Base-by-base conservation (phyloP, 768 basidiomycete species). In the Grammothele lineata region DNA sequence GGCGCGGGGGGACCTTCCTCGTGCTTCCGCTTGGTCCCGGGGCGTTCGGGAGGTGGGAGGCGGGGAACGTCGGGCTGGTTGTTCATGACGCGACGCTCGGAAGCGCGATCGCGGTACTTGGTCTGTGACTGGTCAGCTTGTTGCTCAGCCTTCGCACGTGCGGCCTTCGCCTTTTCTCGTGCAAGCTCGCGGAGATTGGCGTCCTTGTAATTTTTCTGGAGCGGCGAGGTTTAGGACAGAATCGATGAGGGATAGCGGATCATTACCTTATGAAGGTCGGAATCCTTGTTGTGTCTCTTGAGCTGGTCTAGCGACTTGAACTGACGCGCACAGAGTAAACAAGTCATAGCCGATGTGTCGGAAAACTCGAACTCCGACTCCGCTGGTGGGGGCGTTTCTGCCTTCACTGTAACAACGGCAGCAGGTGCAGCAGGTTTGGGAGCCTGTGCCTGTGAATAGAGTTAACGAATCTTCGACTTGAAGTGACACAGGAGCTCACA, bases 101-200 rank as follows among this genome's bases (percentile, higher is more conserved):
- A 87, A 1, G 96, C 96, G 21, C 96, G 85, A 65, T 99, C 96
- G 30, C 94, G 84, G 67, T 99, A 98, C 63, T 92, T 92, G 2
- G 91, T 85, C 53, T 77, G 76, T 21, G 54, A 45, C 21, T 55
- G 54, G 19, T 59, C 48, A 12, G 80, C 77, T 34, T 66, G 61
- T 2, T 57, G 22, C 22, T 60, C 48, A 12, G 80, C 77, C 35
- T 66, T 62, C 3, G 57, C 23, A 37, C 63, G 70, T 3, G 69
- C 64, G 7, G 72, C 73, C 18, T 65, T 59, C 11, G 74, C 74
- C 61, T 91, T 88, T 54, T 85, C 80, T 2, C 78, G 78, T 5
- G 90, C 89, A 19, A 83, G 63, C 12, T 92, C 87, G 54, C 87
- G 81, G 27, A 87, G 64, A 57, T 73, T 79, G 2, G 76, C 58